phyloP scores from a whole-genome alignment of 345 rosid genomes.

The Gossypium sturtianum region DNA sequence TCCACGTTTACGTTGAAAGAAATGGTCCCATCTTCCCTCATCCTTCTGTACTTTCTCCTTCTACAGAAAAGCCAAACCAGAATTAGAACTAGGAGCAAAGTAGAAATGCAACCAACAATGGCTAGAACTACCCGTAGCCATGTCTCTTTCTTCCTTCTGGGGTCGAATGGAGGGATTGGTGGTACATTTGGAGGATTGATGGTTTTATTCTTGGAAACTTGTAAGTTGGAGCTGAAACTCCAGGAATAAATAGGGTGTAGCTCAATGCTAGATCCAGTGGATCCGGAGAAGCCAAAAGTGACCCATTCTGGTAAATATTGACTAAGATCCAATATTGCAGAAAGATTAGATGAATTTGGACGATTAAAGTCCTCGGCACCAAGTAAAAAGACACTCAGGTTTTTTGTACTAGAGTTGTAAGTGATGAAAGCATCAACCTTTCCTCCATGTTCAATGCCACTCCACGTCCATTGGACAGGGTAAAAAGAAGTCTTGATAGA shows the following conservation, averaged over 20 bases:
- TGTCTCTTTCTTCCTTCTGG: not conserved
- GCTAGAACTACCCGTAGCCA: not conserved
- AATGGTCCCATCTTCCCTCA: conserved; percentile 8
- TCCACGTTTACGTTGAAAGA: conserved; percentile 35
- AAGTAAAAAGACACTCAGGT: conserved; percentile 38
- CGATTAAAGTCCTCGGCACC: conserved; percentile 2
- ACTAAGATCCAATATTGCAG: conserved; percentile 30
- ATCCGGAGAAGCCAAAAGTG: conserved; percentile 42
- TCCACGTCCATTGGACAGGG: not conserved
- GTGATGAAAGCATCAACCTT: conserved; percentile 19
- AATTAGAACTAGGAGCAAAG: not conserved
- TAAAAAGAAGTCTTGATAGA: not conserved
- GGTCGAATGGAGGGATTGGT: not conserved
- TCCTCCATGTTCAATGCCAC: not conserved
- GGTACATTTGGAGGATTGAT: not conserved
- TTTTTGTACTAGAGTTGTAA: conserved; percentile 32
- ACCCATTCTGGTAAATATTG: conserved; percentile 35
- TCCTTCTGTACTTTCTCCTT: conserved; percentile 8
- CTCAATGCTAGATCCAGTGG: conserved; percentile 19
- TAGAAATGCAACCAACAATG: not conserved
- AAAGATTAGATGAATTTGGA: conserved; percentile 25
- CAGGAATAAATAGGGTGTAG: conserved; percentile 33
- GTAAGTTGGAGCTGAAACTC: conserved; percentile 22
- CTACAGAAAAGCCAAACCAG: conserved; percentile 4
- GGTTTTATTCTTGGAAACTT: not conserved